Evolutionary conservation across 2,329 filamentous ascomycete species (phyloP), one percentile per base, ranked within the genome.

Genomic region (Paecilomyces sp.): DNA sequence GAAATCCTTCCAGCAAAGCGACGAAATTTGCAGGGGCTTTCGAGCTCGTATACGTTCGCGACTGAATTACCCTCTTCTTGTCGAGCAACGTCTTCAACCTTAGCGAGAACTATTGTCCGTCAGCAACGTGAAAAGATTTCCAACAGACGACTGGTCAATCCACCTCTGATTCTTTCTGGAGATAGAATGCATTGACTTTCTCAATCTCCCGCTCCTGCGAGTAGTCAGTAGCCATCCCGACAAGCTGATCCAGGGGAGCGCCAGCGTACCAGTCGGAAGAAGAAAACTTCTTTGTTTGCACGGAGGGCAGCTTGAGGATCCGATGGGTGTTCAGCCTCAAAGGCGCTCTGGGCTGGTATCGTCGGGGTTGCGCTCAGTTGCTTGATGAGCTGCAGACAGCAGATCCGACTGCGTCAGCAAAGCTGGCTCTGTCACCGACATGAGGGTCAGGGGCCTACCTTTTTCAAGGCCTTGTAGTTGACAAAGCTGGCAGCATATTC

Each of bases 401-500:
- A 57, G 59, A 59, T 58, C 59, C 59, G 60, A 62, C 52, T 58
- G 58, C 50, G 30, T 51, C 31, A 51, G 53, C 55, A 54, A 33
- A 12, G 13, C 33, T 58, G 18, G 7, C 18, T 36, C 28, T 51
- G 15, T 55, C 30, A 15, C 55, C 12, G 4, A 56, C 47, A 57
- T 13, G 31, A 61, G 52, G n/a, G n/a, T 30, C 11, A 30, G 34
- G 57, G 33, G 12, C 65, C 5, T 57, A 96, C 94, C 91, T 97
- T 97, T 79, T 99, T 99, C 68, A 99, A 83, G 62, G 92, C 92
- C 80, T 99, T 99, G 82, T 99, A 99, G 79, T 99, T 97, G 69
- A 97, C 92, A 74, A 99, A 99, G 78, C 92, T 97, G 65, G 93
- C 92, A 63, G 94, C 93, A 88, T 99, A 99, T 84, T 99, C 94